phyloP scores from a whole-genome alignment of 805 yeast genomes.

The Kazachstania martiniae region DNA sequence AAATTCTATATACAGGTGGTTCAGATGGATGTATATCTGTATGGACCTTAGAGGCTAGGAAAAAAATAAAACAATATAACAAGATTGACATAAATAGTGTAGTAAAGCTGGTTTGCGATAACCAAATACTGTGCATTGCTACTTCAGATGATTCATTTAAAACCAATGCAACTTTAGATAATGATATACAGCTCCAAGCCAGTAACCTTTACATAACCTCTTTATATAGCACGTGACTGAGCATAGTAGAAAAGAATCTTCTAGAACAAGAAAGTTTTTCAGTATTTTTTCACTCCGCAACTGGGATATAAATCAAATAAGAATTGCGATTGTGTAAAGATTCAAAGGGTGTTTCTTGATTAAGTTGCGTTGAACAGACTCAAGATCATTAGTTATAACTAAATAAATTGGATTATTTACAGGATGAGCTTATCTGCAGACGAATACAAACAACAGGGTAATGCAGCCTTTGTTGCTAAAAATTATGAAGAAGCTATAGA shows the following conservation, averaged over 20 bases:
- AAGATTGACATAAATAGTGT: slow-evolving; percentile 35
- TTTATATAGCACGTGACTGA: too few relatives aligned
- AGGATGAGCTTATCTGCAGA: slow-evolving; percentile 37
- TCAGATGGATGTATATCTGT: slow-evolving; percentile 79
- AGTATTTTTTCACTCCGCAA: too few relatives aligned
- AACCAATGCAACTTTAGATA: slow-evolving; percentile 22
- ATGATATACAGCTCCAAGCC: slow-evolving; percentile 13
- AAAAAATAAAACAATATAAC: slow-evolving; percentile 65
- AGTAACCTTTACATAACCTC: slow-evolving; percentile 17
- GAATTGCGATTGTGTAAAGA: too few relatives aligned
- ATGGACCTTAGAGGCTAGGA: slow-evolving; percentile 83
- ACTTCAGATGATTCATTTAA: slow-evolving; percentile 41
- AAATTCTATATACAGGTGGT: slow-evolving; percentile 82
- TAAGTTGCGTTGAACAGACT: not conserved
- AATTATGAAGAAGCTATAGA: slow-evolving; percentile 75
- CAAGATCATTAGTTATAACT: not conserved
- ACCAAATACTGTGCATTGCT: slow-evolving; percentile 32
- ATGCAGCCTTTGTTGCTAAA: slow-evolving; percentile 83
- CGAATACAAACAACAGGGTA: slow-evolving; percentile 83
- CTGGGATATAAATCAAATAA: too few relatives aligned
- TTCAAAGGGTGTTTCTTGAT: too few relatives aligned
- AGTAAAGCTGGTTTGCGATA: slow-evolving; percentile 28
- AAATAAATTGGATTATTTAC: not conserved
- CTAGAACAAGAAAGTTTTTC: too few relatives aligned
- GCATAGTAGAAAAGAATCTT: too few relatives aligned